Evolutionary conservation across 495 filamentous ascomycete species (phyloP).

Genomic region (Lophiostoma macrostomum): DNA sequence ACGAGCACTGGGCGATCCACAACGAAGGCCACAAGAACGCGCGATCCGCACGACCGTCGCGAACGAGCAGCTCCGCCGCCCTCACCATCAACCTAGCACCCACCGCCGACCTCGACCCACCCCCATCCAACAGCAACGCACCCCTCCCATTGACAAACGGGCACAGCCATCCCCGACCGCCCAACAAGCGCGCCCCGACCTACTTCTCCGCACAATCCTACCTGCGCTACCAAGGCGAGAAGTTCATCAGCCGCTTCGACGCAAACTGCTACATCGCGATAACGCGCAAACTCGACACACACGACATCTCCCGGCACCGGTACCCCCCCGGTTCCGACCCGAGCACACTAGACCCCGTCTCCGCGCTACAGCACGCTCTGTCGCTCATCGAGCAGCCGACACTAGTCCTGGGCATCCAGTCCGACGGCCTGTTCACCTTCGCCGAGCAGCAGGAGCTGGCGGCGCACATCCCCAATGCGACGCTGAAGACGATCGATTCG

Average conservation of each 20-base stretch:
- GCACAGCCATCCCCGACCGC: too few species aligned
- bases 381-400: constrained; percentile 79
- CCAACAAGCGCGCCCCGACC: constrained; percentile 60
- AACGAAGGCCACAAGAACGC: constrained; percentile 82
- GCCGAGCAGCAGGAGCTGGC: constrained; percentile 92
- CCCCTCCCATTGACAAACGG: too few species aligned
- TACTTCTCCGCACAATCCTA: constrained; percentile 98
- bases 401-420: constrained; percentile 87
- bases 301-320: constrained; percentile 81
- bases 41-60: constrained; percentile 44
- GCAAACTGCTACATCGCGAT: constrained; percentile 99
- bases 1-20: constrained; percentile 90
- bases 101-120: constrained; percentile 21
- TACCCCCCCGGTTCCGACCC: constrained; percentile 28
- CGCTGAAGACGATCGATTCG: constrained; percentile 81
- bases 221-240: constrained; percentile 93
- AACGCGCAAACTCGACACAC: constrained; percentile 97
- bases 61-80: constrained; percentile 40
- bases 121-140: constrained; percentile 9
- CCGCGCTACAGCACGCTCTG: constrained; percentile 68
- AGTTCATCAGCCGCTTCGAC: constrained; percentile 96
- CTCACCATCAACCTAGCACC: constrained; percentile 2
- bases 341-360: constrained; percentile 16
- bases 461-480: constrained; percentile 71
- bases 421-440: constrained; percentile 93